These are phyloP conservation scores for Neurospora sp. DNA, from an alignment of 495 filamentous ascomycete species.

Conservation along the genomic window DNA sequence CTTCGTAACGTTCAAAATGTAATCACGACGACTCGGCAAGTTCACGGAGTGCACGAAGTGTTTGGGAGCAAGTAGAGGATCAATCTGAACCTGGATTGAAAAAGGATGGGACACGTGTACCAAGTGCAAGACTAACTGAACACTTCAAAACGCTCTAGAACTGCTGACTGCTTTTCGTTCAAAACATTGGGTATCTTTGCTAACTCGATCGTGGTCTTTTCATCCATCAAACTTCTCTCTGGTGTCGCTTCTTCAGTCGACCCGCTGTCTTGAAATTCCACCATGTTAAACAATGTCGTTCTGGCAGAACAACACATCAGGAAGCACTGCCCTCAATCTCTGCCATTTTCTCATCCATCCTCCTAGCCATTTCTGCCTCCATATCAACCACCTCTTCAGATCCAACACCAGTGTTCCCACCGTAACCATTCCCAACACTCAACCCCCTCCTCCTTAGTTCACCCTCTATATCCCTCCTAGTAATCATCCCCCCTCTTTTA, in stretches of 20 bases:
- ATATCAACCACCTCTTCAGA: slow-evolving; percentile 39
- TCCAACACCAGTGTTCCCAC: background rate
- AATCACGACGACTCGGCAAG: background rate
- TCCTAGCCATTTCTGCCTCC: slow-evolving; percentile 50
- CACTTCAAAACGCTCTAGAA: background rate
- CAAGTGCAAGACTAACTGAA: background rate
- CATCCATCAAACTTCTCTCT: background rate
- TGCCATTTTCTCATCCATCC: slow-evolving; percentile 44
- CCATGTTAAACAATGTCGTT: background rate
- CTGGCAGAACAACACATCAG: background rate
- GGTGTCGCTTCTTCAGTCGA: background rate
- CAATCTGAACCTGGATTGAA: background rate
- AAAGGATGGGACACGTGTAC: background rate
- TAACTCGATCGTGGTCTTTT: background rate
- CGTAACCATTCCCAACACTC: slow-evolving; percentile 17
- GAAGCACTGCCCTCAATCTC: slow-evolving; percentile 19
- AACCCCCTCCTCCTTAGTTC: slow-evolving; percentile 37
- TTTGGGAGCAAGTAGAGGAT: background rate
- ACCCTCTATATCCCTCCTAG: slow-evolving; percentile 25
- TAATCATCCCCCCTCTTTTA: slow-evolving; percentile 27
- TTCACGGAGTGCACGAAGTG: background rate
- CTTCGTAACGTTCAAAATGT: background rate
- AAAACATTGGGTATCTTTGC: background rate
- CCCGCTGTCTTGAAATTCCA: background rate
- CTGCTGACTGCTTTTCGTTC: background rate